Evolutionary conservation across 176 grass and related monocot species (phyloP), one percentile per base, ranked within the genome.

Genomic region (Thalia dealbata): DNA sequence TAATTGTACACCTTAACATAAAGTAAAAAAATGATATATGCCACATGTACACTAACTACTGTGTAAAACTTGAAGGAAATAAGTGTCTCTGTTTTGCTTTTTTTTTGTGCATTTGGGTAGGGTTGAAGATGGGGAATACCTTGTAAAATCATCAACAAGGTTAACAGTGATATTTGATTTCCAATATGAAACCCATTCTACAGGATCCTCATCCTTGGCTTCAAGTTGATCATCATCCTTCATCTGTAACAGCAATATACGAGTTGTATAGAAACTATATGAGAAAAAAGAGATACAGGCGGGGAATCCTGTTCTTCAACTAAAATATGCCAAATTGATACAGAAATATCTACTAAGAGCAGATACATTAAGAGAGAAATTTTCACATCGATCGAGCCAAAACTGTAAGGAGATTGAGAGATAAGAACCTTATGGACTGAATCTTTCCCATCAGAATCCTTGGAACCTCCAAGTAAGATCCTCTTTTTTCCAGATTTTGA

Each of bases 121-220:
- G 26, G 62, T 7, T n/a, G 7, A 3, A 30, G n/a, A n/a, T 42
- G 35, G 64, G 64, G 64, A 22, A 32, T 67, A 68, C 95, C 81
- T 75, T 78, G 85, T 99, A 77, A 87, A 93, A 78, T 99, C 90
- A 29, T 99, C 95, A 42, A 91, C 83, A 42, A 99, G 88, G 78
- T 95, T 99, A 78, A 99, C 85, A 60, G 95, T 99, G 42, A 99
- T 75, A 89, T 99, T 99, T 62, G 88, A 85, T 76, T 99, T 99
- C 95, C 90, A 99, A 63, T 95, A 99, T 73, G 95, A 72, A 80
- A 91, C 73, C 91, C 87, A 95, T 85, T 99, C 95, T 22, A 78
- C 64, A 50, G 78, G 82, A 59, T 81, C 90, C 50, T 89, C 95
- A 64, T 93, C 85, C 81, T 87, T 85, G 61, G 79, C 82, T 83